These are phyloP conservation scores for Baudoinia panamericana DNA, from an alignment of 495 filamentous ascomycete species.

Conservation along the genomic window DNA sequence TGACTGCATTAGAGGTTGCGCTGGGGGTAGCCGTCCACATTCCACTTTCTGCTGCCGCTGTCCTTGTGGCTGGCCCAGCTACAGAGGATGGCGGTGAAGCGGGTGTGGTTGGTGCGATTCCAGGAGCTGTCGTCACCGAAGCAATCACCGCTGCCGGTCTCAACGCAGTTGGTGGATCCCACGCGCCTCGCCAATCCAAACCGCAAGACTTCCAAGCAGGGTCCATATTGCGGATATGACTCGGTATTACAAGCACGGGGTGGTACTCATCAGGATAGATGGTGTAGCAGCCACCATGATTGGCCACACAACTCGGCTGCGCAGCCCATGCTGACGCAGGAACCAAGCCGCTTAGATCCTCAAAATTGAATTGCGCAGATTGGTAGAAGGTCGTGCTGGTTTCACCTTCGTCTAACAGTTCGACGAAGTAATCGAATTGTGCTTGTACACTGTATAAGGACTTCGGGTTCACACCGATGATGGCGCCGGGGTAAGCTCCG, in stretches of 20 bases:
- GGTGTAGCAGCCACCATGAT: slow-evolving; percentile 1
- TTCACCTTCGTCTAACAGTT: neutral
- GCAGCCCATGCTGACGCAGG: neutral
- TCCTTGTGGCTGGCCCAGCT: neutral
- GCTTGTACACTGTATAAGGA: neutral
- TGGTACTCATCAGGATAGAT: slow-evolving; percentile 7
- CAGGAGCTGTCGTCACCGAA: neutral
- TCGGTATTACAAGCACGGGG: slow-evolving; percentile 14
- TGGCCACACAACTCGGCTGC: neutral
- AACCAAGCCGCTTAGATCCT: neutral
- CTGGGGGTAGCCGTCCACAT: no score
- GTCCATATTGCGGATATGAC: slow-evolving; percentile 14
- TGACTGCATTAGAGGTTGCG: no score
- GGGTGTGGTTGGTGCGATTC: neutral
- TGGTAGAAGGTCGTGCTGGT: neutral
- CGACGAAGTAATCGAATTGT: neutral
- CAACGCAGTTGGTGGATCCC: slow-evolving; percentile 15
- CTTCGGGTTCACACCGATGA: neutral
- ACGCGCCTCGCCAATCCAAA: slow-evolving; percentile 12
- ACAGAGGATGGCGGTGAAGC: neutral
- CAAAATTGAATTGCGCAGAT: slow-evolving; percentile 1
- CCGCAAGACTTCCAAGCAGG: slow-evolving; percentile 14
- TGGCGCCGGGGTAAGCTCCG: neutral
- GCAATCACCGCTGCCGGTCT: neutral
- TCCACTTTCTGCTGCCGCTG: no score